These are phyloP conservation scores for Citrus trifoliata DNA, from an alignment of 345 rosid species.

Conservation along the genomic window DNA sequence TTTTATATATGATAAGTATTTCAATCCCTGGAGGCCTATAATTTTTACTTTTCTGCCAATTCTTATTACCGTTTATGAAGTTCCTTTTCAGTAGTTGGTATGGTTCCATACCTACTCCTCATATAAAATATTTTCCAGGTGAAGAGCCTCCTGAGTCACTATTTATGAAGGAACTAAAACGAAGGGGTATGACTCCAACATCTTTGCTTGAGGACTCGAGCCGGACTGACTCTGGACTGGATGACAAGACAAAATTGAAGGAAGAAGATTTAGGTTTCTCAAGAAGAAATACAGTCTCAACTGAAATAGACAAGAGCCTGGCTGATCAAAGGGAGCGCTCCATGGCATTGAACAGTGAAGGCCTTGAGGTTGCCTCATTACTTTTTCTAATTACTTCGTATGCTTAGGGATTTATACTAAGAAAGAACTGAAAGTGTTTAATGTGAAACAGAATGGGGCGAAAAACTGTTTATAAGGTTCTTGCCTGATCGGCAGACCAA, in stretches of 20 bases:
- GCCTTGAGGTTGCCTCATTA: conserved; percentile 69
- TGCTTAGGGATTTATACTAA: not conserved
- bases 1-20: not conserved
- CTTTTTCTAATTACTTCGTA: not conserved
- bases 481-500: not conserved
- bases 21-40: not conserved
- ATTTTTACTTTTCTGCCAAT: not conserved
- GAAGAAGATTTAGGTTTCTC: conserved; percentile 50
- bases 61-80: not conserved
- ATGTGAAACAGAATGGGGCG: not conserved
- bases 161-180: conserved; percentile 89
- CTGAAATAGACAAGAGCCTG: conserved; percentile 55
- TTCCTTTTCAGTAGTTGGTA: not conserved
- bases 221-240: conserved; percentile 39
- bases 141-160: conserved; percentile 93
- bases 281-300: conserved; percentile 60
- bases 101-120: conserved; percentile 7
- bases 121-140: conserved; percentile 38
- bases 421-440: not conserved
- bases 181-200: conserved; percentile 90
- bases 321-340: conserved; percentile 82
- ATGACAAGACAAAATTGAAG: conserved; percentile 44
- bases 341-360: conserved; percentile 91
- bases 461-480: not conserved
- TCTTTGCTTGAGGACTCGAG: conserved; percentile 74